phyloP scores from a whole-genome alignment of 306 rosid genomes.

The Cyclanthera cordifolia region DNA sequence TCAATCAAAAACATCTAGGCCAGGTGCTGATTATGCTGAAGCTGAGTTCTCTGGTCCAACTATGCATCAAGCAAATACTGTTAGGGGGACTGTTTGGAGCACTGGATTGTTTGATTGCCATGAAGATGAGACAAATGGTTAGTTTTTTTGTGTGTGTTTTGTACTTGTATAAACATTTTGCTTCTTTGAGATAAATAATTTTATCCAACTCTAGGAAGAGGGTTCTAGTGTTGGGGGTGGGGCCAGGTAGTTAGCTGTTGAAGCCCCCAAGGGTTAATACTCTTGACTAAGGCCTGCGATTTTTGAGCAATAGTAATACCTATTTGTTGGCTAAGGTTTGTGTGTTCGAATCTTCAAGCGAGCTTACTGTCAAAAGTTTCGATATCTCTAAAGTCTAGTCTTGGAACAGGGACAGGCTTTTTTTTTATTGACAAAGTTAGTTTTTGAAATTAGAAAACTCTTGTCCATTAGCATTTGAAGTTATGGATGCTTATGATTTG shows the following conservation, averaged over 20 bases:
- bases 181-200: not conserved
- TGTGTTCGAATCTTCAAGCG: not conserved
- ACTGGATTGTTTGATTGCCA: slow-evolving; percentile 55
- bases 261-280: not conserved
- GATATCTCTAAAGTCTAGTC: not conserved
- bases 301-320: no score
- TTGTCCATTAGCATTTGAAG: not conserved
- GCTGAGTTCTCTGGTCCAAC: slow-evolving; percentile 17
- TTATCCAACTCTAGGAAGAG: not conserved
- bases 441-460: not conserved
- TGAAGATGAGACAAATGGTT: slow-evolving; percentile 55
- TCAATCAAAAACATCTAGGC: slow-evolving; percentile 4
- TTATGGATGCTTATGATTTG: not conserved
- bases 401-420: no score
- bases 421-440: not conserved
- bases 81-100: slow-evolving; percentile 43
- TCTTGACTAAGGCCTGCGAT: no score
- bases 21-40: slow-evolving; percentile 19
- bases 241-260: not conserved
- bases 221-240: not conserved
- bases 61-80: slow-evolving; percentile 16
- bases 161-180: not conserved
- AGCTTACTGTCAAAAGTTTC: not conserved
- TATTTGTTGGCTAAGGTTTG: not conserved
- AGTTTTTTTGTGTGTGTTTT: not conserved